Conservation (phyloP, 106 monocot species). For the Xerophyta viscosa region DNA sequence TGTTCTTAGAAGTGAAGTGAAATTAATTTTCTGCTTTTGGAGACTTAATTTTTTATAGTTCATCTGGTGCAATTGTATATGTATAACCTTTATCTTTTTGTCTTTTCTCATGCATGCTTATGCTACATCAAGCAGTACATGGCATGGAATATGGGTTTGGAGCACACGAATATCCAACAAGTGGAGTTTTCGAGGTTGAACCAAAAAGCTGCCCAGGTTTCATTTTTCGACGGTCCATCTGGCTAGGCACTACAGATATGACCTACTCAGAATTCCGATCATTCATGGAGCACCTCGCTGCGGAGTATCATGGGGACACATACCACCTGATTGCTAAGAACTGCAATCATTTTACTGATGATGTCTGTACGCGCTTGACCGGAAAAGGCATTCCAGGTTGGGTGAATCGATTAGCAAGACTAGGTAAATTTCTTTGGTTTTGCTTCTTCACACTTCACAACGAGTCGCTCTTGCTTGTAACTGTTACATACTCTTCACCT, state of each 20-base stretch:
- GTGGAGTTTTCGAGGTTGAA: slow-evolving; percentile 74
- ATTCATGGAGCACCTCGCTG: slow-evolving; percentile 46
- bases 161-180: slow-evolving; percentile 57
- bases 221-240: slow-evolving; percentile 39
- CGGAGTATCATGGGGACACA: slow-evolving; percentile 39
- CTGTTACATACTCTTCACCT: no score
- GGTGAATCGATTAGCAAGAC: slow-evolving; percentile 61
- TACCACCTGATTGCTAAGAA: slow-evolving; percentile 61
- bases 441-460: no score
- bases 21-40: no score
- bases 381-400: slow-evolving; percentile 62
- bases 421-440: no score
- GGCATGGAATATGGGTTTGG: slow-evolving; percentile 72
- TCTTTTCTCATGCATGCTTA: no score
- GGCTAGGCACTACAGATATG: slow-evolving; percentile 44
- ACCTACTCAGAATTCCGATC: slow-evolving; percentile 37
- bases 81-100: no score
- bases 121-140: slow-evolving; percentile 50
- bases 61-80: no score
- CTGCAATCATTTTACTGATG: slow-evolving; percentile 76
- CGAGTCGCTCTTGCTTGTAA: no score
- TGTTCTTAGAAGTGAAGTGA: no score
- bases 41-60: no score
- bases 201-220: slow-evolving; percentile 71
- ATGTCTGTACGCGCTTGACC: slow-evolving; percentile 40